A percentile compares a stretch with the other conserved stretches of the same genome.
Conservation (phyloP, 2,329 filamentous ascomycete genomes). For the Kalmusia sp. region DNA sequence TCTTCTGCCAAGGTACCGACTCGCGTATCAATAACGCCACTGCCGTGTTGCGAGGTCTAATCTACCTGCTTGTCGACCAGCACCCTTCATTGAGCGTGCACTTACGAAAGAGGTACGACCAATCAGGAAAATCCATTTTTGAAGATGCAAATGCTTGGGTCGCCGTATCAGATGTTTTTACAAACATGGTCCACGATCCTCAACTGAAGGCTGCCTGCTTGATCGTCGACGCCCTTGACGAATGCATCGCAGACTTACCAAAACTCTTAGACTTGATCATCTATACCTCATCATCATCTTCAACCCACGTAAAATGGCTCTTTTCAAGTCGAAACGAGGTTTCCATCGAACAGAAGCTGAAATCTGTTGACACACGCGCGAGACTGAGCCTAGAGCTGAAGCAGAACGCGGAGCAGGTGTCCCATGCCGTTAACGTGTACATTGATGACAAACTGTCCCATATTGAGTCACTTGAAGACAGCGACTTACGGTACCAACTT, state of each 20-base stretch:
- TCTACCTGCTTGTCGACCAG: background rate
- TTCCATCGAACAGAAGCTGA: background rate
- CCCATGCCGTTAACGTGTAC: background rate
- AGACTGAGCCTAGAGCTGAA: constrained; percentile 4
- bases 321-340: background rate
- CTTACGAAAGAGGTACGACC: background rate
- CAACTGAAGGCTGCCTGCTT: background rate
- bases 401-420: background rate
- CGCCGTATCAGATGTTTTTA: background rate
- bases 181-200: background rate
- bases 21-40: no score
- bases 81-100: background rate
- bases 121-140: background rate
- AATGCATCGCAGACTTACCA: background rate
- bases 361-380: no score
- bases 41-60: background rate
- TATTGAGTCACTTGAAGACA: background rate
- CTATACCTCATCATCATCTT: background rate
- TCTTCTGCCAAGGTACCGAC: constrained; percentile 3
- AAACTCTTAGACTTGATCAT: background rate
- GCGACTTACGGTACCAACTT: background rate
- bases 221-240: background rate
- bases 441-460: background rate
- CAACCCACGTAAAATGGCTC: background rate
- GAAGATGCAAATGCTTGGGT: background rate